Evolutionary conservation across 2,329 filamentous ascomycete genomes (phyloP).

Genomic region (Cordyceps javanica): DNA sequence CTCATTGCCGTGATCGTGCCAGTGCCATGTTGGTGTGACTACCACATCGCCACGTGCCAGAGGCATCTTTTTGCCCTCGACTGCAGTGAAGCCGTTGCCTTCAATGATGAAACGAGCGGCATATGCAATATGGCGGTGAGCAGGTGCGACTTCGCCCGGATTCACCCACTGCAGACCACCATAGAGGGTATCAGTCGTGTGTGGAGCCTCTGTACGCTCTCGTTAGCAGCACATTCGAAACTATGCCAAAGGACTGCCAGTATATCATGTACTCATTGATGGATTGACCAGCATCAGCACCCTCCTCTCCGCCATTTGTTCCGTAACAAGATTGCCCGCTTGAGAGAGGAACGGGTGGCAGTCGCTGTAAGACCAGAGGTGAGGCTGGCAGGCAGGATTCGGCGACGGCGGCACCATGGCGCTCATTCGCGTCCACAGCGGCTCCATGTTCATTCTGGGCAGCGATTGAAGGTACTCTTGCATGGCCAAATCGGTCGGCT

Average conservation of each 20-base stretch:
- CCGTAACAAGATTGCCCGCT: slow-evolving; percentile 30
- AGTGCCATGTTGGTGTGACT: slow-evolving; percentile 52
- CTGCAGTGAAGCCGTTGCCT: slow-evolving; percentile 50
- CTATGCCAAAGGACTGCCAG: too few species aligned
- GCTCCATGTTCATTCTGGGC: slow-evolving; percentile 28
- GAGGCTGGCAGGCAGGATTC: slow-evolving; percentile 35
- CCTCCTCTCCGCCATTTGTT: slow-evolving; percentile 35
- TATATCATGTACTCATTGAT: slow-evolving; percentile 19
- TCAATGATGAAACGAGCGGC: slow-evolving; percentile 54
- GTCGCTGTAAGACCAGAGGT: slow-evolving; percentile 33
- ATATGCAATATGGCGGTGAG: slow-evolving; percentile 50
- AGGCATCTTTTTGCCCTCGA: slow-evolving; percentile 46
- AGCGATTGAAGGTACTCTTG: slow-evolving; percentile 23
- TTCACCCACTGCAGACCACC: slow-evolving; percentile 51
- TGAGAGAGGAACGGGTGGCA: slow-evolving; percentile 28
- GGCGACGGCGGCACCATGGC: slow-evolving; percentile 40
- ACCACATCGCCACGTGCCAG: slow-evolving; percentile 50
- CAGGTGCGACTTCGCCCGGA: slow-evolving; percentile 48
- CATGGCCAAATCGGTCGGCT: slow-evolving; percentile 21
- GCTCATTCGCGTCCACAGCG: slow-evolving; percentile 44
- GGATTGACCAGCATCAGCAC: slow-evolving; percentile 39
- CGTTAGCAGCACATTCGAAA: slow-evolving; percentile 15
- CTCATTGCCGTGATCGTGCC: slow-evolving; percentile 56
- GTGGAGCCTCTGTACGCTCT: slow-evolving; percentile 37
- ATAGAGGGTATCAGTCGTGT: slow-evolving; percentile 53